Evolutionary conservation across 805 yeast species (phyloP), one percentile per base, ranked within the genome.

Genomic region (Suhomyces sp.): DNA sequence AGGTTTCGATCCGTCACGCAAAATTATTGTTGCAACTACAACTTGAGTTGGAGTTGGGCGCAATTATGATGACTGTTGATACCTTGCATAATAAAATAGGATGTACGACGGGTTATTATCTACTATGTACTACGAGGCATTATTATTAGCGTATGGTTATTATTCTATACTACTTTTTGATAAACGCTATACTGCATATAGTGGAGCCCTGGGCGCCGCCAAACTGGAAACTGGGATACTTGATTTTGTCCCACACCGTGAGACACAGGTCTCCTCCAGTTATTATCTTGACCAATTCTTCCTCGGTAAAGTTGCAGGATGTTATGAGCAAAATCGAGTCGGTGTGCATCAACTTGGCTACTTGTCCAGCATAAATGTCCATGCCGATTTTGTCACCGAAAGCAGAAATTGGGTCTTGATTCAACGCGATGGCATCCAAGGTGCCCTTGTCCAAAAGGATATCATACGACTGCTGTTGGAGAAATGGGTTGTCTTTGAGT

Each of bases 381-480:
- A 80, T 64, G 6, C 80, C 78, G 15, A 80, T 76, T 52, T 74
- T 71, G 6, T 73, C 76, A 7, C 69, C 77, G 53, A 80, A 80
- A 19, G 68, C 77, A 1, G 73, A 58, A 9, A 74, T 39, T 1
- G 72, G 71, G 6, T 66, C 73, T 20, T 86, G 86, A 65, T 89
- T 89, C 44, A 94, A 76, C 0, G 97, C 97, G 55, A 94, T 93
- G 4, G 99, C 99, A 71, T 94, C 99, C 20, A 94, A 71, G 0
- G 99, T 94, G 7, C 99, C 99, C 66, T 94, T 94, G 69, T 94
- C 99, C 15, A 91, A 71, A 1, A 93, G 81, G 7, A 94, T 67
- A 63, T 92, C 96, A 68, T 81, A 91, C 20, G 72, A 62, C 3
- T 69, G 75, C 1, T 65, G 51, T 39, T 63, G 73, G 22, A 78